These are phyloP conservation scores for Priceomyces haplophilus DNA, from an alignment of 805 yeast genomes.

Conservation along the genomic window DNA sequence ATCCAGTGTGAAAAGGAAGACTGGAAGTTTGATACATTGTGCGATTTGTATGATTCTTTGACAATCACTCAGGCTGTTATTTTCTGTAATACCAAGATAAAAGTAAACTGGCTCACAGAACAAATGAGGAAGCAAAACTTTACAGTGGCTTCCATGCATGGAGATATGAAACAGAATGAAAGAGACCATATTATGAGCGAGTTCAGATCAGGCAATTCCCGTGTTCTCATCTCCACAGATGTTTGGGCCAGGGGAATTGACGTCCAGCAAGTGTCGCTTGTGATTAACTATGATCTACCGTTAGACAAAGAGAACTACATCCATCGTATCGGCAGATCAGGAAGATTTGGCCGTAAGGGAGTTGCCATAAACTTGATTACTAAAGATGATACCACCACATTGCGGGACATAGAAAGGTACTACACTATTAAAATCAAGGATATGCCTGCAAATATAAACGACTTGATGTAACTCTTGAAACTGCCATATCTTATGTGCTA, in stretches of 20 bases:
- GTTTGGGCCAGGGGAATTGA: slow-evolving; percentile 98
- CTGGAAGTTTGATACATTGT: slow-evolving; percentile 90
- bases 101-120: slow-evolving; percentile 87
- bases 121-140: slow-evolving; percentile 77
- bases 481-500: no score
- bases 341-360: slow-evolving; percentile 98
- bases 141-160: slow-evolving; percentile 95
- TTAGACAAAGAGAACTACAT: slow-evolving; percentile 90
- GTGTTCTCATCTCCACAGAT: slow-evolving; percentile 94
- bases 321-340: slow-evolving; percentile 97
- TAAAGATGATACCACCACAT: slow-evolving; percentile 64
- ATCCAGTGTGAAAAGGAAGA: slow-evolving; percentile 89
- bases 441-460: slow-evolving; percentile 73
- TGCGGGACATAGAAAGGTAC: slow-evolving; percentile 72
- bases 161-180: slow-evolving; percentile 93
- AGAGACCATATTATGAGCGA: slow-evolving; percentile 94
- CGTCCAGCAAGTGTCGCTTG: slow-evolving; percentile 95
- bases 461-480: slow-evolving; percentile 12
- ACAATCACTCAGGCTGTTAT: slow-evolving; percentile 97
- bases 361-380: slow-evolving; percentile 95
- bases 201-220: slow-evolving; percentile 88
- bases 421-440: slow-evolving; percentile 74
- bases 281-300: slow-evolving; percentile 93
- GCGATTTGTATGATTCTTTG: slow-evolving; percentile 91
- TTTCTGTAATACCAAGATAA: slow-evolving; percentile 94